Evolutionary conservation across 2,329 filamentous ascomycete genomes (phyloP).

Genomic region (Paecilomyces sp.): DNA sequence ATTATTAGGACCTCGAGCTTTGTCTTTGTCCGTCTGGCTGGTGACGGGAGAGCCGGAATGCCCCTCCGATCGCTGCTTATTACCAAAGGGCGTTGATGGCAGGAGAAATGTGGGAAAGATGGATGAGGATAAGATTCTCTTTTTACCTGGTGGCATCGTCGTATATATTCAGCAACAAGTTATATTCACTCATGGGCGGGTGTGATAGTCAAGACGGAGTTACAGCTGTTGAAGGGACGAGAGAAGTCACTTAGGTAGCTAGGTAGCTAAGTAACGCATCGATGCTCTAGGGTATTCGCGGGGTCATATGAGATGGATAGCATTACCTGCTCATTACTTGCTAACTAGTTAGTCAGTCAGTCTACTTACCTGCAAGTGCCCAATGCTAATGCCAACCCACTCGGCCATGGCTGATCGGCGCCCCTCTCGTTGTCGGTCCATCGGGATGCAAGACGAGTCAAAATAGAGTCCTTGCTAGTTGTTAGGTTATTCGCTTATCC

Average conservation of each 20-base stretch:
- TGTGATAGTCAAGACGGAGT: neutral
- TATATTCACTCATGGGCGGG: neutral
- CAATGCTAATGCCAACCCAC: neutral
- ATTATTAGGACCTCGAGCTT: constrained; percentile 12
- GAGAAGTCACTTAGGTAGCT: neutral
- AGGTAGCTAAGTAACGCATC: too few species aligned
- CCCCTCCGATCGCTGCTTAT: constrained; percentile 14
- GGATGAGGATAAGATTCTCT: constrained; percentile 12
- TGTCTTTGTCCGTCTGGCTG: neutral
- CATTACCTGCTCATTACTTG: neutral
- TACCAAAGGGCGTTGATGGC: constrained; percentile 42
- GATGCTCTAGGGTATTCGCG: neutral
- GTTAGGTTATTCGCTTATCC: neutral
- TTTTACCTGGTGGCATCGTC: constrained; percentile 7
- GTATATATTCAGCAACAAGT: neutral
- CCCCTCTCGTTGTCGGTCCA: neutral
- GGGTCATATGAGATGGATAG: neutral
- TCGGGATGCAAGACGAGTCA: neutral
- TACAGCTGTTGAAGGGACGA: neutral
- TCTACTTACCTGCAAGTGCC: neutral
- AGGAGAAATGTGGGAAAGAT: constrained; percentile 48
- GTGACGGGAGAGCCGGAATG: constrained; percentile 2
- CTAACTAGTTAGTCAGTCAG: neutral
- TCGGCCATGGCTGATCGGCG: neutral
- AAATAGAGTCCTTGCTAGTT: neutral